Evolutionary conservation across 768 basidiomycete genomes (phyloP).

Genomic region (Xanthoconium purpureum): DNA sequence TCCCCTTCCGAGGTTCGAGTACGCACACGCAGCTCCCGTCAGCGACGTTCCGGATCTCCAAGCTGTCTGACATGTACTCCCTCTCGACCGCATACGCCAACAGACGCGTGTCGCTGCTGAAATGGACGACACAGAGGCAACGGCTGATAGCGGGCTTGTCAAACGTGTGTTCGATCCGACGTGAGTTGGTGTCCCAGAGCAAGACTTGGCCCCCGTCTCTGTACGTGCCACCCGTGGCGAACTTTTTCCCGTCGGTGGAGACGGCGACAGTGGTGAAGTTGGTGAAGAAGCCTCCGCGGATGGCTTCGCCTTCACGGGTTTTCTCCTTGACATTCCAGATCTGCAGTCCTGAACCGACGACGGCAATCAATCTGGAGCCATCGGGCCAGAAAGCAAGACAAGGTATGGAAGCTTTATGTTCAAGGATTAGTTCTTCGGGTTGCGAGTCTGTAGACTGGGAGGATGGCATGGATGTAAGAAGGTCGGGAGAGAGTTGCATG

Average conservation of each 20-base stretch:
- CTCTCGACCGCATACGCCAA: conserved; percentile 21
- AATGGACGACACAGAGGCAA: conserved; percentile 23
- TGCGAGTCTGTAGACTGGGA: conserved; percentile 3
- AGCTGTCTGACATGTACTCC: conserved; percentile 25
- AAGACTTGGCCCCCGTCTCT: conserved; percentile 24
- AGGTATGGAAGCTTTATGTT: conserved; percentile 15
- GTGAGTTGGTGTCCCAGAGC: conserved; percentile 21
- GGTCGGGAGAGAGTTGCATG: conserved; percentile 8
- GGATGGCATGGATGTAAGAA: conserved; percentile 13
- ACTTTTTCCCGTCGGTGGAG: conserved; percentile 24
- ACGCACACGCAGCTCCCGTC: conserved; percentile 15
- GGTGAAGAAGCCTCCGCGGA: conserved; percentile 26
- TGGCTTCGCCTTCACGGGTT: conserved; percentile 19
- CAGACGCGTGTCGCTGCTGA: conserved; percentile 19
- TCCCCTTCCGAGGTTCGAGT: conserved; percentile 23
- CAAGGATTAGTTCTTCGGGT: conserved; percentile 16
- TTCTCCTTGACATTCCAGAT: conserved; percentile 25
- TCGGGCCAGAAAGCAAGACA: conserved; percentile 26
- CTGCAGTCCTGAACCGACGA: conserved; percentile 26
- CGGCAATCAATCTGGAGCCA: conserved; percentile 23
- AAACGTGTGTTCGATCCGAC: conserved; percentile 24
- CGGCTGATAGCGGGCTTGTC: conserved; percentile 23
- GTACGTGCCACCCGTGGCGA: conserved; percentile 24
- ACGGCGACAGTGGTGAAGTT: conserved; percentile 25
- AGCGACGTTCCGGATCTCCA: conserved; percentile 15